phyloP scores from a whole-genome alignment of 228 moss, liverwort and hornwort species.

The Sphagnum magellanicum region DNA sequence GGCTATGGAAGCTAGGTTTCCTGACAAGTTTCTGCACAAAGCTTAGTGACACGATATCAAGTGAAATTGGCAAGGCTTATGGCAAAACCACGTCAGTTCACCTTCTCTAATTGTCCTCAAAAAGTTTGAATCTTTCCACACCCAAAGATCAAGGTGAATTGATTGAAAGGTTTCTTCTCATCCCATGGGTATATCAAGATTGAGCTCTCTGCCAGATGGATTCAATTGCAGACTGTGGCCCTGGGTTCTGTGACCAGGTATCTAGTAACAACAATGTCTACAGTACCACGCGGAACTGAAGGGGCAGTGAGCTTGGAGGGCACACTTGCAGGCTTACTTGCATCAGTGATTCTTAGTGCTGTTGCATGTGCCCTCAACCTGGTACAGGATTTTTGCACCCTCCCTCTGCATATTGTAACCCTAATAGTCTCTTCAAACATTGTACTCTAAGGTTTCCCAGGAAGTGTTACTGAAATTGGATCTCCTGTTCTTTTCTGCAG shows the following conservation, averaged over 20 bases:
- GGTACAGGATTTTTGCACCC: slow-evolving; percentile 19
- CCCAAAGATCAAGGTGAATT: neutral
- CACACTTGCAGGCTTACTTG: slow-evolving; percentile 74
- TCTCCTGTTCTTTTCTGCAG: slow-evolving; percentile 26
- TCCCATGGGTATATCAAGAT: neutral
- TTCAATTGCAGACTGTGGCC: neutral
- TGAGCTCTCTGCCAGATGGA: neutral
- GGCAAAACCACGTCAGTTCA: slow-evolving; percentile 77
- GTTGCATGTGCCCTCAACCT: slow-evolving; percentile 51
- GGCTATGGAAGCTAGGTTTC: slow-evolving; percentile 79
- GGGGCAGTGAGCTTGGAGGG: slow-evolving; percentile 90
- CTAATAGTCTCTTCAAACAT: too few relatives aligned
- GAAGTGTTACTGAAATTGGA: too few relatives aligned
- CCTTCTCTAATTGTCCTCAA: neutral
- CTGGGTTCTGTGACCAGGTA: slow-evolving; percentile 44
- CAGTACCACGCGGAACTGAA: slow-evolving; percentile 92
- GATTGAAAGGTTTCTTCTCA: neutral
- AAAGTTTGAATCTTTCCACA: neutral
- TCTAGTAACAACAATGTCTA: slow-evolving; percentile 79
- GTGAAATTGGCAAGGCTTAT: slow-evolving; percentile 97
- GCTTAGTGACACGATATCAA: slow-evolving; percentile 89
- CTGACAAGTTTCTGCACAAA: slow-evolving; percentile 98
- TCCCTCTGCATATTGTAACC: neutral
- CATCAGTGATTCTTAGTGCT: slow-evolving; percentile 73
- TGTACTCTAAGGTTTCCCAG: too few relatives aligned